Conservation (phyloP, 2,329 filamentous ascomycete genomes). For the Aaosphaeria pasadenensis region DNA sequence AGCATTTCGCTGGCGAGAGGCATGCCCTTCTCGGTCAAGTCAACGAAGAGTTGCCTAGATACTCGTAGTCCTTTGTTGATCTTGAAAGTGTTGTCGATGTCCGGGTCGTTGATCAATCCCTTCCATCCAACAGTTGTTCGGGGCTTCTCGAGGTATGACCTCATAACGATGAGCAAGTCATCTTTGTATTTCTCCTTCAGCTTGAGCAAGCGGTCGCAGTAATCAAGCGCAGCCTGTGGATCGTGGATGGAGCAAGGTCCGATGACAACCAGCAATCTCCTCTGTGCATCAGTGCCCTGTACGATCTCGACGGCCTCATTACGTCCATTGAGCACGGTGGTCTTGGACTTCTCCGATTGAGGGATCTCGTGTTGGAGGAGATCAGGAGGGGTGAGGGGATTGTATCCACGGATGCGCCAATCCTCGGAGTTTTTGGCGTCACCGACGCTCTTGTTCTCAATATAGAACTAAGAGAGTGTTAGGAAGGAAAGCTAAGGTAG, state of each 20-base stretch:
- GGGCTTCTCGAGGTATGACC: slow-evolving; percentile 97
- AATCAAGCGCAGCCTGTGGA: slow-evolving; percentile 82
- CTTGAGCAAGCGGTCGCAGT: slow-evolving; percentile 79
- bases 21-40: slow-evolving; percentile 89
- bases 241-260: slow-evolving; percentile 98
- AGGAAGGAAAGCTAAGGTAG: neutral
- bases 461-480: slow-evolving; percentile 45
- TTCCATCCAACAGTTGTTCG: slow-evolving; percentile 98
- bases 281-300: slow-evolving; percentile 55
- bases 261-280: slow-evolving; percentile 73
- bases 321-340: slow-evolving; percentile 58
- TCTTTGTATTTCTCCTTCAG: slow-evolving; percentile 85
- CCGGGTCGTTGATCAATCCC: slow-evolving; percentile 96
- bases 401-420: slow-evolving; percentile 72
- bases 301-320: slow-evolving; percentile 61
- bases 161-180: slow-evolving; percentile 94
- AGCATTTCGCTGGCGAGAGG: slow-evolving; percentile 97
- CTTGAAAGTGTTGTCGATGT: slow-evolving; percentile 97
- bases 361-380: slow-evolving; percentile 92
- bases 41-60: slow-evolving; percentile 86
- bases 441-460: slow-evolving; percentile 49
- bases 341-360: slow-evolving; percentile 48
- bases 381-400: slow-evolving; percentile 87
- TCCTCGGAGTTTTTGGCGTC: slow-evolving; percentile 50
- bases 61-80: slow-evolving; percentile 95